Percentiles rank a stretch among this genome's conserved stretches.
These are phyloP conservation scores for Spathaspora arborariae DNA, from an alignment of 805 yeast species.

Conservation along the genomic window DNA sequence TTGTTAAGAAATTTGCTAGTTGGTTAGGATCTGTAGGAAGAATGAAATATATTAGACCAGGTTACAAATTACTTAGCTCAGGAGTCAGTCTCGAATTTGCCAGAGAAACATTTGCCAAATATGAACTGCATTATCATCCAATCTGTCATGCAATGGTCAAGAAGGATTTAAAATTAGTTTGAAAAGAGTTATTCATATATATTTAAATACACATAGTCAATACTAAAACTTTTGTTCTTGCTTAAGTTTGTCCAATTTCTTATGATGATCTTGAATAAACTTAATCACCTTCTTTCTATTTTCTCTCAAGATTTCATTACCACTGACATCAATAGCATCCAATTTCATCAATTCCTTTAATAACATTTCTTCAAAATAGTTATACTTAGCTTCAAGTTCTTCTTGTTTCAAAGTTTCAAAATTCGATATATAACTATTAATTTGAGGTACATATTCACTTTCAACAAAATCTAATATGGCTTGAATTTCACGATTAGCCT, in stretches of 20 bases:
- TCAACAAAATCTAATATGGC: constrained; percentile 38
- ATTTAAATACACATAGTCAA: neutral
- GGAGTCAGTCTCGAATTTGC: constrained; percentile 25
- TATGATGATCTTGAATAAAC: constrained; percentile 56
- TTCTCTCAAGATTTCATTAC: constrained; percentile 48
- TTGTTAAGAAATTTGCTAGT: constrained; percentile 18
- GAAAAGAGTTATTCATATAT: neutral
- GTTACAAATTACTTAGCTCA: constrained; percentile 20
- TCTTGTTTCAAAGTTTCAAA: constrained; percentile 22
- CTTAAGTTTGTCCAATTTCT: constrained; percentile 48
- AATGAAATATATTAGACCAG: constrained; percentile 36
- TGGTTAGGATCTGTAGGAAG: constrained; percentile 36
- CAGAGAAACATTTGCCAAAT: constrained; percentile 18
- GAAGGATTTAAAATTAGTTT: constrained; percentile 16
- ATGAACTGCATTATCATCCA: constrained; percentile 26
- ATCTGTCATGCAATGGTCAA: constrained; percentile 25
- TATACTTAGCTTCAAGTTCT: constrained; percentile 45
- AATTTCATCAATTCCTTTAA: constrained; percentile 62
- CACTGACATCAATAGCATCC: constrained; percentile 58
- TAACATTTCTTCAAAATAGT: constrained; percentile 63
- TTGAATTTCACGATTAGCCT: constrained; percentile 37
- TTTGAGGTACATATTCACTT: constrained; percentile 35
- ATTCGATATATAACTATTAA: constrained; percentile 29
- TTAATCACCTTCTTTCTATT: constrained; percentile 59
- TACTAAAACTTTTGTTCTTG: constrained; percentile 22